Evolutionary conservation across 1,284 basidiomycete genomes (phyloP).

Genomic region (Leccinum huronense): DNA sequence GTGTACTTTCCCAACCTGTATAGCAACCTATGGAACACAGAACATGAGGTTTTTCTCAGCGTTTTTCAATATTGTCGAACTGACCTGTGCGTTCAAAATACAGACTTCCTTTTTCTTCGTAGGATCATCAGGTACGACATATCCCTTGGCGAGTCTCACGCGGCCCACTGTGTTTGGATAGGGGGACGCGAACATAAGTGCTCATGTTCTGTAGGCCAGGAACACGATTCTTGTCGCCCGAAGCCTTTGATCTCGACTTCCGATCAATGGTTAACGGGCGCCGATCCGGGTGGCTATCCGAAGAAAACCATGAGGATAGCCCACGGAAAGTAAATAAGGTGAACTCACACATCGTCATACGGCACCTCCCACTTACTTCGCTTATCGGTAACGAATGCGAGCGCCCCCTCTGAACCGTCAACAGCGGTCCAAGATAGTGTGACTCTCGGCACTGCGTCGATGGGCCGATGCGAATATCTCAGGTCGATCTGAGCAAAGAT

Average conservation of each 20-base stretch:
- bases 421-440: constrained; percentile 67
- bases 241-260: constrained; percentile 44
- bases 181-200: constrained; percentile 36
- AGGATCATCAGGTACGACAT: constrained; percentile 56
- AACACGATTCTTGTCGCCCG: constrained; percentile 50
- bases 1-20: constrained; percentile 56
- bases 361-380: constrained; percentile 67
- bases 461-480: constrained; percentile 56
- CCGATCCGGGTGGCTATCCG: constrained; percentile 50
- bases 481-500: constrained; percentile 80
- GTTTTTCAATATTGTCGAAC: constrained; percentile 7
- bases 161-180: constrained; percentile 29
- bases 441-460: constrained; percentile 69
- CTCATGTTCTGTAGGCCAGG: constrained; percentile 58
- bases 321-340: neutral
- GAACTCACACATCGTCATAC: constrained; percentile 78
- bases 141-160: constrained; percentile 62
- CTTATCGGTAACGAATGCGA: constrained; percentile 68
- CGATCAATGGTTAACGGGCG: constrained; percentile 38
- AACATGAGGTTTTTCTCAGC: neutral
- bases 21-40: constrained; percentile 50
- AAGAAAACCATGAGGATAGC: constrained; percentile 4
- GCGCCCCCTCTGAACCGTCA: constrained; percentile 44
- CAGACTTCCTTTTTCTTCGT: constrained; percentile 40
- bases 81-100: constrained; percentile 55